A percentile compares a stretch with the other conserved stretches of the same genome.
Evolutionary conservation across 1,139 yeast genomes (phyloP).

Genomic region (Yamadazyma oceani): DNA sequence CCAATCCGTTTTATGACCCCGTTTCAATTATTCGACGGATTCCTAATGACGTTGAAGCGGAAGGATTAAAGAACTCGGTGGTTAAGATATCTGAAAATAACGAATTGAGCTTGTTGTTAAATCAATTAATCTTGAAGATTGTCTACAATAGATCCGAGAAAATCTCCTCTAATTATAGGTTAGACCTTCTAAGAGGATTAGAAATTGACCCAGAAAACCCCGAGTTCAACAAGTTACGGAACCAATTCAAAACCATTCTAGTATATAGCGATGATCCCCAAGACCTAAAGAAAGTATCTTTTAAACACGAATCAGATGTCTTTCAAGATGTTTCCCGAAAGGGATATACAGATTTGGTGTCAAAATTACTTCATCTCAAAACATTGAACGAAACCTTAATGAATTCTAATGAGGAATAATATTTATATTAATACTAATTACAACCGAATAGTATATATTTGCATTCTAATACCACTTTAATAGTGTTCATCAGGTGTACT

Average conservation of each 20-base stretch:
- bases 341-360: conserved; percentile 2
- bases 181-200: conserved; percentile 43
- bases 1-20: conserved; percentile 58
- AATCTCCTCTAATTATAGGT: conserved; percentile 37
- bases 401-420: too few species aligned
- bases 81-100: conserved; percentile 65
- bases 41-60: conserved; percentile 60
- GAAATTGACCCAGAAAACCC: conserved; percentile 24
- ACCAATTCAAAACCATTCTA: conserved; percentile 26
- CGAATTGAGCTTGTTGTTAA: conserved; percentile 57
- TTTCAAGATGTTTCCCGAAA: not conserved
- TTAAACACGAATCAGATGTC: conserved; percentile 1
- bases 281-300: not conserved
- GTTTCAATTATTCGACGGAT: conserved; percentile 64
- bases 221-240: conserved; percentile 16
- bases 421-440: too few species aligned
- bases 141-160: conserved; percentile 58
- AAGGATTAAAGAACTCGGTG: conserved; percentile 63
- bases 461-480: too few species aligned
- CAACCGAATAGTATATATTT: too few species aligned
- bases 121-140: conserved; percentile 60
- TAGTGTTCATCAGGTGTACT: too few species aligned
- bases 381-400: too few species aligned
- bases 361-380: conserved; percentile 5
- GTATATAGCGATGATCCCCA: conserved; percentile 11